Base-by-base conservation (phyloP, 805 yeast species). In the Candida morakotiae region DNA sequence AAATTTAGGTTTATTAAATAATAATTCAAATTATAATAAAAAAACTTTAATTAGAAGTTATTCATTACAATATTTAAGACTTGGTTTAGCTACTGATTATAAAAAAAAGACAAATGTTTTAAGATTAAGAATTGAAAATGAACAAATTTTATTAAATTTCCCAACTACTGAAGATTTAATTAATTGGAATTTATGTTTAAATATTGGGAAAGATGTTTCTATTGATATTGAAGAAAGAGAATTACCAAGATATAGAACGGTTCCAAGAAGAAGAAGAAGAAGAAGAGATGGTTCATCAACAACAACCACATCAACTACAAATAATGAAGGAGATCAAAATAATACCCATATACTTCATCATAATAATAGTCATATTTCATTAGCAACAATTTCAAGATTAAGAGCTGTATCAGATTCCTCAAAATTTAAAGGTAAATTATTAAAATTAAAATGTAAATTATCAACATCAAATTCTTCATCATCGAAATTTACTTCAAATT, bases 41-140 rank as follows among this genome's bases (percentile, higher is more conserved):
- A 51, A 42, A 29, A 69, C 57, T 34, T 54, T 83, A 21, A 48
- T 73, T n/a, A 70, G 81, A 44, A 75, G 87, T 0, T 89, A 78
- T 57, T 79, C 96, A 2, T 67, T 91, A 26, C 98, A 93, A 58
- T 81, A 81, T 60, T 89, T 93, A 9, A 79, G 73, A 49, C 62
- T 86, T 31, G 98, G 98, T 0, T 64, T 87, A 10, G 96, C 98
- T 0, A 69, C 77, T 2, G 98, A 91, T 59, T 87, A 87, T 58
- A 74, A 72, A 40, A 87, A 87, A 56, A 75, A 73, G 45, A 69
- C 75, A 13, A 74, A 79, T 52, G 86, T 82, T 4, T 58, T 88
- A 27, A 64, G 98, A 34, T 48, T 91, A 13, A 73, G 98, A 15
- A 73, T 83, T 25, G 98, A 91, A 59, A 75, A 82, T 27, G 88